Conservation (phyloP, 495 filamentous ascomycete species). For the Penicillium cosmopolitanum region DNA sequence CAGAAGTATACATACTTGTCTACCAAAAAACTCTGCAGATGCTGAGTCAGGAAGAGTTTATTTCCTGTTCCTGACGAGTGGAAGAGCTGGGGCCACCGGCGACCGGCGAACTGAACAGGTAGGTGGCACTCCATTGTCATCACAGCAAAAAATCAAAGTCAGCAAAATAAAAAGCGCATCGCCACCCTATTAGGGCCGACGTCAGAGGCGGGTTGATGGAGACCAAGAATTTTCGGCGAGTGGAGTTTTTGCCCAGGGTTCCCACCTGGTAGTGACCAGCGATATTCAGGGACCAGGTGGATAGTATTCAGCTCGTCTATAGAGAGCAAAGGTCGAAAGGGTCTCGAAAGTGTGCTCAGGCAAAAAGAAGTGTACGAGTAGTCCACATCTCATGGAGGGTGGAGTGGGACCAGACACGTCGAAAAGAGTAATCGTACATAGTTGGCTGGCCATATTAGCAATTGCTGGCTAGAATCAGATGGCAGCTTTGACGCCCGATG, state of each 20-base stretch:
- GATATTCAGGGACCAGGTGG: constrained; percentile 12
- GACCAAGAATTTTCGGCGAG: constrained; percentile 9
- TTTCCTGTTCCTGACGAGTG: constrained; percentile 1
- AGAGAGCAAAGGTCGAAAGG: not conserved
- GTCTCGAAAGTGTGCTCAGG: not conserved
- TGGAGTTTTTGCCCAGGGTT: constrained; percentile 1
- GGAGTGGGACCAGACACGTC: constrained; percentile 2
- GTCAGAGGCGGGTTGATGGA: constrained; percentile 26
- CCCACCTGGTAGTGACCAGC: not conserved
- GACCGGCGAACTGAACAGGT: constrained; percentile 6
- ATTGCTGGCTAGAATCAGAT: not conserved
- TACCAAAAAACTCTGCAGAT: not conserved
- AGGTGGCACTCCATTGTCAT: not conserved
- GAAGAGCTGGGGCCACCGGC: constrained; percentile 13
- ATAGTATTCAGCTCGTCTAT: not conserved
- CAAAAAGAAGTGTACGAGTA: not conserved
- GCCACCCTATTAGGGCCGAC: constrained; percentile 22
- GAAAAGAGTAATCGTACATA: not conserved
- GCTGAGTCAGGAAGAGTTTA: not conserved
- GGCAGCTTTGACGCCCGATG: not conserved
- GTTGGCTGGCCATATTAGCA: not conserved
- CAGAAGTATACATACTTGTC: not conserved
- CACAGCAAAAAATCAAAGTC: not conserved
- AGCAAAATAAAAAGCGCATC: constrained; percentile 11
- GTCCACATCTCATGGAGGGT: not conserved